Conservation (phyloP, 805 yeast species). For the Ogataea nonfermentans region DNA sequence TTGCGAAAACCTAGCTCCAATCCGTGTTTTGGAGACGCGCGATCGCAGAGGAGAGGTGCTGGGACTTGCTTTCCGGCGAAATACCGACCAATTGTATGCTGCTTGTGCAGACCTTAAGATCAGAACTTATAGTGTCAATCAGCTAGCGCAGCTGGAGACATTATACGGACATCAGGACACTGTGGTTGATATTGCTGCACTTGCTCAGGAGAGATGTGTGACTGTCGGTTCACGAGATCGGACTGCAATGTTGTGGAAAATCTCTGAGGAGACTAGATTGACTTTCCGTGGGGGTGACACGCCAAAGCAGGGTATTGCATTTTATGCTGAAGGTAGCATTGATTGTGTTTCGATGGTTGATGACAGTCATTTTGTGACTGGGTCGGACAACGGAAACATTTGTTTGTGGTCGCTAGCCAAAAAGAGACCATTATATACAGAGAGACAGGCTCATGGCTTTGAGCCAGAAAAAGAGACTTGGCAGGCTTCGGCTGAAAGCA, state of each 20-base stretch:
- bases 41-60: conserved; percentile 71
- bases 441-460: conserved; percentile 77
- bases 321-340: conserved; percentile 78
- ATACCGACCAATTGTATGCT: conserved; percentile 82
- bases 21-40: conserved; percentile 73
- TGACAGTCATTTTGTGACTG: conserved; percentile 89
- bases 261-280: conserved; percentile 89
- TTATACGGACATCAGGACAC: conserved; percentile 94
- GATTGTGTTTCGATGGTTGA: conserved; percentile 91
- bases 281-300: conserved; percentile 90
- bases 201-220: conserved; percentile 86
- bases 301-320: conserved; percentile 32
- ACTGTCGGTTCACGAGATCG: conserved; percentile 95
- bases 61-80: conserved; percentile 73
- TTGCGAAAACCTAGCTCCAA: conserved; percentile 68
- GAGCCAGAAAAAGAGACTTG: conserved; percentile 41
- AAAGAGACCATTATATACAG: conserved; percentile 77
- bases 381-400: conserved; percentile 90
- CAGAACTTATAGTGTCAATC: conserved; percentile 81
- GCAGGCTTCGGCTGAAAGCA: conserved; percentile 53
- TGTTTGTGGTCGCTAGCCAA: conserved; percentile 88
- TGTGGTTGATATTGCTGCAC: conserved; percentile 76
- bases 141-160: conserved; percentile 84
- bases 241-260: conserved; percentile 95
- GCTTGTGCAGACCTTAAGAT: conserved; percentile 91